A percentile compares a stretch with the other conserved stretches of the same genome.
phyloP scores from a whole-genome alignment of 2,329 filamentous ascomycete species.

The Hirsutella thompsonii region DNA sequence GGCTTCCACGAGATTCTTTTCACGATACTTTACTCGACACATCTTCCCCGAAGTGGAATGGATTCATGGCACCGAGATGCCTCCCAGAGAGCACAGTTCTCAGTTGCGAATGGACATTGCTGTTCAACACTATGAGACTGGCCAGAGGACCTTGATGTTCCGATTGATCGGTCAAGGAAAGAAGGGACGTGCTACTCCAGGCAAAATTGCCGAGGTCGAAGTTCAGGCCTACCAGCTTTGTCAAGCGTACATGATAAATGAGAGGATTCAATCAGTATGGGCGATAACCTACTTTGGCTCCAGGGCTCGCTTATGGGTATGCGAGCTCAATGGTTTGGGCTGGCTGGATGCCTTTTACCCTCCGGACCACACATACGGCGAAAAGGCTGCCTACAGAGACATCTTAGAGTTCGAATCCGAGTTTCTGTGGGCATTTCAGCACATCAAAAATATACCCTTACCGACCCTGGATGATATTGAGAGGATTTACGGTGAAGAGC shows the following conservation, averaged over 20 bases:
- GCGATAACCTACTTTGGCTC: slow-evolving; percentile 1
- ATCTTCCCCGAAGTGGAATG: not conserved
- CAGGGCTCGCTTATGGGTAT: slow-evolving; percentile 1
- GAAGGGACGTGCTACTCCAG: not conserved
- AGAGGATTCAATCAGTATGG: not conserved
- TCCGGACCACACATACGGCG: not conserved
- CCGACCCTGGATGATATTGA: not conserved
- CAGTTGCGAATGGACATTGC: not conserved
- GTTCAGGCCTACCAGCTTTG: slow-evolving; percentile 1
- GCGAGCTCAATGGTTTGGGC: not conserved
- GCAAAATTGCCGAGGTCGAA: not conserved
- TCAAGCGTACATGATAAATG: not conserved
- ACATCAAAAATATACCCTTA: not conserved
- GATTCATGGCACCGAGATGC: not conserved
- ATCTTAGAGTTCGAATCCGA: not conserved
- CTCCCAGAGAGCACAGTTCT: slow-evolving; percentile 1
- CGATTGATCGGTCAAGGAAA: not conserved
- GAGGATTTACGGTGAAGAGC: not conserved
- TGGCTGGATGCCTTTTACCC: slow-evolving; percentile 1
- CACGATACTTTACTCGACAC: not conserved
- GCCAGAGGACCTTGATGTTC: not conserved
- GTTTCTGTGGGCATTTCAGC: not conserved
- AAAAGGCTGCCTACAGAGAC: not conserved
- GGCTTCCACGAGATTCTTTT: not conserved
- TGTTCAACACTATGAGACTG: not conserved